Percentiles rank a stretch among this genome's conserved stretches.
phyloP scores from a whole-genome alignment of 1,284 basidiomycete genomes.

The Anthracocystis walkeri region DNA sequence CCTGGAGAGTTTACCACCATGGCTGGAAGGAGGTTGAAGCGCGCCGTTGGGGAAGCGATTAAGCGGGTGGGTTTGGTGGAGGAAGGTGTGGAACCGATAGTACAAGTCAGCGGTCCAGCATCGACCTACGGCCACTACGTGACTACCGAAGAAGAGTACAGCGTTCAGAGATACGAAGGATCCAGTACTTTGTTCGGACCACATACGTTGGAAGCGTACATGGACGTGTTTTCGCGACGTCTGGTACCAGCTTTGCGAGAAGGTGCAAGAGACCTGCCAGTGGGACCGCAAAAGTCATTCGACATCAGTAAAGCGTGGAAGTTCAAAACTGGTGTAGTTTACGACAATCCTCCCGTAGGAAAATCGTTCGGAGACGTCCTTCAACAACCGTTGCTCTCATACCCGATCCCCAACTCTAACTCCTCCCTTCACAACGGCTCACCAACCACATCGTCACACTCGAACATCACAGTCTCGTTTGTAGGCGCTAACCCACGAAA shows the following conservation, averaged over 20 bases:
- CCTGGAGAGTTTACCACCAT: conserved; percentile 79
- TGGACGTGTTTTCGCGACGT: conserved; percentile 76
- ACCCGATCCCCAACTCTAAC: conserved; percentile 73
- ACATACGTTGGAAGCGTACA: conserved; percentile 84
- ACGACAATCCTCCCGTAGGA: conserved; percentile 70
- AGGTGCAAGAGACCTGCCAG: conserved; percentile 72
- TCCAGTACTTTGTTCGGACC: conserved; percentile 83
- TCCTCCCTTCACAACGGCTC: conserved; percentile 6
- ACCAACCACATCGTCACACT: conserved; percentile 7
- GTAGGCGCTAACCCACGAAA: conserved; percentile 85
- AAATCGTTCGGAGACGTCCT: conserved; percentile 78
- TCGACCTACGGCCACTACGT: conserved; percentile 84
- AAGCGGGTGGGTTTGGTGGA: conserved; percentile 77
- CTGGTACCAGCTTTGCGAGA: conserved; percentile 70
- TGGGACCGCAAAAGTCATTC: conserved; percentile 78
- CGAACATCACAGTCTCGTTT: conserved; percentile 77
- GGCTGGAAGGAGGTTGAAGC: conserved; percentile 73
- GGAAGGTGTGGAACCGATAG: conserved; percentile 65
- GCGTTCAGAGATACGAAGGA: conserved; percentile 82
- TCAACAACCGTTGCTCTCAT: conserved; percentile 74
- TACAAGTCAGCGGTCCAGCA: conserved; percentile 75
- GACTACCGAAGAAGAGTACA: conserved; percentile 79
- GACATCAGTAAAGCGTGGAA: conserved; percentile 77
- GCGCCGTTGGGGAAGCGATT: conserved; percentile 76
- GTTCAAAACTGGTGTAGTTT: conserved; percentile 51